Base-by-base conservation (phyloP, 164 flowering plant genomes). In the Kalanchoe fedtschenkoi region DNA sequence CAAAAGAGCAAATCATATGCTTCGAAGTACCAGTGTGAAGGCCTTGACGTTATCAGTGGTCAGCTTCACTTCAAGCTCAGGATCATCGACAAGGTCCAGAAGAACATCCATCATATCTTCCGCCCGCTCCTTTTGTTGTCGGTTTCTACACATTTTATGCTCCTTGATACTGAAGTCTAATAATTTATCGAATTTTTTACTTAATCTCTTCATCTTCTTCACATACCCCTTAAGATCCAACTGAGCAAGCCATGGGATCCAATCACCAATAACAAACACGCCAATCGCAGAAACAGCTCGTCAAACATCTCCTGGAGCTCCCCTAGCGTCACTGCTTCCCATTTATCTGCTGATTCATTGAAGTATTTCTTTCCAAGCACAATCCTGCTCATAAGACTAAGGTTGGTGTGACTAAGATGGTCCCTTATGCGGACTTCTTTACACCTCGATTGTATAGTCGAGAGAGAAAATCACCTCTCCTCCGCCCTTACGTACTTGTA, bases 401-500 rank as follows among this genome's bases (percentile, higher is more conserved):
- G 65, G 62, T 81, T 86, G n/a, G 83, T 61, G 1, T 75, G 74
- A 0, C 81, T 66, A 1, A 89, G 75, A 34, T 70, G 62, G 41
- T 85, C 80, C 64, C 83, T 86, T 19, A 58, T n/a, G 17, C 80
- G 24, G 1, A 4, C 17, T 8, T 80, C 38, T 0, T 70, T 34
- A 21, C 61, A 39, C 28, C 8, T n/a, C 1, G 22, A 30, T 9
- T 14, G 9, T 33, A 19, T 5, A 58, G 26, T 17, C 61, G 11
- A 16, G 1, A 33, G 0, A 58, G 39, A 58, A 58, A 37, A 17
- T 9, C 9, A 33, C 2, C 7, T 33, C 61, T 58, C 95, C 69
- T 89, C 95, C 39, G 80, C 93, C 0, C 96, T 73, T 1, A 87
- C 90, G 0, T 92, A 84, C 39, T 70, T 76, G 91, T 91, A 89